Evolutionary conservation across 1,284 basidiomycete species (phyloP), one percentile per base, ranked within the genome.

Genomic region (Somion occarium): DNA sequence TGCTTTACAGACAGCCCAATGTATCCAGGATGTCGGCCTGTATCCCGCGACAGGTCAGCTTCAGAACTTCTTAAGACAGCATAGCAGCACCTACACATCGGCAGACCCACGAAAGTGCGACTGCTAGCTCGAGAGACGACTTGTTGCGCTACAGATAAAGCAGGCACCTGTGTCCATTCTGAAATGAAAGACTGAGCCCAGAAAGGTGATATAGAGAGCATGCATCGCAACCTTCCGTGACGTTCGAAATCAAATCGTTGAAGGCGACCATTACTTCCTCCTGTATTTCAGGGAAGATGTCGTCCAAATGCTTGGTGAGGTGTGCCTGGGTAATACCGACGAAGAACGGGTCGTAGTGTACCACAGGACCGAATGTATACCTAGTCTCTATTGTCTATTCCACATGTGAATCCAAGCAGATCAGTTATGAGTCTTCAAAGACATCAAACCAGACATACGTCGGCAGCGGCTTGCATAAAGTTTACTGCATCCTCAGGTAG

Each of bases 91-190:
- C 53, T 58, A 75, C 74, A 75, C 27, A 72, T 46, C 5, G 70
- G 68, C 5, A 66, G 49, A 7, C 75, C 74, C 13, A 78, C 72
- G 50, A 77, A 76, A 27, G 70, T 52, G 27, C 75, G 72, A 52
- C 70, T 76, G 47, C 65, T 71, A 49, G 63, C 61, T 56, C 72
- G 69, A 57, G 67, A 69, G 49, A 71, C 65, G 42, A 68, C 59
- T 46, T 64, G 59, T 60, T 64, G 60, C 41, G 64, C 60, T 50
- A 61, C 56, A 49, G 59, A 51, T 51, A 64, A 61, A 25, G 60
- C 62, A 41, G 59, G 52, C 19, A 71, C 53, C 15, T 53, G 60
- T 22, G 59, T 54, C 71, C 69, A 70, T 30, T 54, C 69, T 64
- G 23, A 12, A 34, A 15, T 27, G 5, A 49, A 30, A 3, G 48